phyloP scores from a whole-genome alignment of 371 early-diverging fungal species.

The Synchytrium microbalum region DNA sequence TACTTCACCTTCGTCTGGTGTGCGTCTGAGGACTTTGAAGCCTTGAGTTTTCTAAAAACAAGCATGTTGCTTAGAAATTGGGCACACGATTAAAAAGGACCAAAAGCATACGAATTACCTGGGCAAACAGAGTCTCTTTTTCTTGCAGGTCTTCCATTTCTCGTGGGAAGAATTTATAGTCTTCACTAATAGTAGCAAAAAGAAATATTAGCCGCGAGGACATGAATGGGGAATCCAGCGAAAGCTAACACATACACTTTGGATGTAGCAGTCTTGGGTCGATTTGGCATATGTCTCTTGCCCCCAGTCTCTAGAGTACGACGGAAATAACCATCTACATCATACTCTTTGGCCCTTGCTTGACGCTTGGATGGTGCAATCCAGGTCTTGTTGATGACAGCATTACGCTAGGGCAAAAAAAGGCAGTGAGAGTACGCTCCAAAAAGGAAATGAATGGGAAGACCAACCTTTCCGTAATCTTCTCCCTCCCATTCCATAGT shows the following conservation, averaged over 20 bases:
- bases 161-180: constrained; percentile 90
- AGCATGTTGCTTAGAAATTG: too few species aligned
- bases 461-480: constrained; percentile 57
- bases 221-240: too few species aligned
- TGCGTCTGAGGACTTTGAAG: constrained; percentile 46
- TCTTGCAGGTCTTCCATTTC: constrained; percentile 74
- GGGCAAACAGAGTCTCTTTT: constrained; percentile 51
- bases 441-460: neutral
- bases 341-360: constrained; percentile 51
- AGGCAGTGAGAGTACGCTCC: neutral
- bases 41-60: constrained; percentile 47
- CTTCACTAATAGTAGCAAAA: constrained; percentile 42
- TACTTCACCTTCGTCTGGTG: constrained; percentile 10
- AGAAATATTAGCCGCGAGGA: too few species aligned
- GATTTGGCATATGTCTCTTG: constrained; percentile 13
- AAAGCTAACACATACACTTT: too few species aligned
- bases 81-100: too few species aligned
- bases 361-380: constrained; percentile 87
- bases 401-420: neutral
- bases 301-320: constrained; percentile 51
- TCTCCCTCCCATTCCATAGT: constrained; percentile 81
- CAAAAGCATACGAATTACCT: too few species aligned
- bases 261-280: too few species aligned
- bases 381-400: constrained; percentile 46
- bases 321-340: constrained; percentile 81